Conservation (phyloP, 768 basidiomycete species). For the Gymnopilus junonius region DNA sequence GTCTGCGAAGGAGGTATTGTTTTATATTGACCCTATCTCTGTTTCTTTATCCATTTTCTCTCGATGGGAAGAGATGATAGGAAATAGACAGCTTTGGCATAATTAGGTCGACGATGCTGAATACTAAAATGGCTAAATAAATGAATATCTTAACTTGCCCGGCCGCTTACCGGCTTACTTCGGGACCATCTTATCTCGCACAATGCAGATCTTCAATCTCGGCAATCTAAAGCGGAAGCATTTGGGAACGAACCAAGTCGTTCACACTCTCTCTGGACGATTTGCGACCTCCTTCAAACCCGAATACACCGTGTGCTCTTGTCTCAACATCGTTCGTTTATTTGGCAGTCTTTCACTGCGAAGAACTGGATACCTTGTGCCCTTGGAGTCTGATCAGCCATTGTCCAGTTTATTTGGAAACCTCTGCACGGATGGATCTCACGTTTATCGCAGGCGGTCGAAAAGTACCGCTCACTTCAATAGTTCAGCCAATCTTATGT, state of each 20-base stretch:
- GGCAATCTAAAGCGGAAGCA: background rate
- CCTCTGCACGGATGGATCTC: background rate
- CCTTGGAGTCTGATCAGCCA: background rate
- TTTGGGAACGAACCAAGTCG: background rate
- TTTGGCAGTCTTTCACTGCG: background rate
- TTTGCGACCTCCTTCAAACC: too few species aligned
- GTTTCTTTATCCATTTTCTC: background rate
- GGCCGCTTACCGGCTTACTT: background rate
- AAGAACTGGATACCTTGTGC: background rate
- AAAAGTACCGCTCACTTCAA: background rate
- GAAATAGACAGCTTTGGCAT: background rate
- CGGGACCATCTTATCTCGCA: background rate
- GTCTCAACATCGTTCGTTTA: background rate
- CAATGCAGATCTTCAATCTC: background rate
- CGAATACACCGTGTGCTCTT: background rate
- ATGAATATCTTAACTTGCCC: background rate
- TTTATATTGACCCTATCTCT: background rate
- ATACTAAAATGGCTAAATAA: background rate
- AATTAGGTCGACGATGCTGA: background rate
- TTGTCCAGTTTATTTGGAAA: background rate
- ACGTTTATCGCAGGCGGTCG: background rate
- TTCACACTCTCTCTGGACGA: background rate
- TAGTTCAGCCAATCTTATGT: background rate
- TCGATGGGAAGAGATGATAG: background rate
- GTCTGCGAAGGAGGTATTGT: background rate